Base-by-base conservation (phyloP, 257 asterid genomes). In the Lycium ferocissimum region DNA sequence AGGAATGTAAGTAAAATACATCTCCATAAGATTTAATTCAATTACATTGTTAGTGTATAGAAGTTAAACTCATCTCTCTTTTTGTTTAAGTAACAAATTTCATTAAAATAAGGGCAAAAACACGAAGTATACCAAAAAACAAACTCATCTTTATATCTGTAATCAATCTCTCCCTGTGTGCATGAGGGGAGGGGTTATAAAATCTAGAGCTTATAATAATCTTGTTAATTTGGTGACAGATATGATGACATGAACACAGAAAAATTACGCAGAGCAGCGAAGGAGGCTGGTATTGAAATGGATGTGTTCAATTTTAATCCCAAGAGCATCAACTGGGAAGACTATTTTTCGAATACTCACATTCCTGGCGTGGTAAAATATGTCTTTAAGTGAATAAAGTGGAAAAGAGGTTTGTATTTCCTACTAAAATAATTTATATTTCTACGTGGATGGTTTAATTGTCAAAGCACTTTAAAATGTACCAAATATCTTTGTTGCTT, bases 1-100 rank as follows among this genome's bases (percentile, higher is more conserved):
- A 85, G 98, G 98, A 89, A 83, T 84, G 98, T 96, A 88, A 96
- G 99, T 88, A 33, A 13, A 8, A 37, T 80, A 65, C 9, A 18
- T 22, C 14, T 57, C 20, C 14, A 11, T 56, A 43, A 22, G 20
- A 14, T 8, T 40, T 61, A 33, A 3, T 56, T 51, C 8, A 5
- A 1, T 17, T 12, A 17, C 12, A 15, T 3, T 0, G 37, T 6
- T n/a, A 9, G 13, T 40, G 18, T 40, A 18, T 20, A 79, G 51
- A 38, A 57, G 13, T 18, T 11, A 12, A 15, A 66, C 37, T 15
- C 33, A 26, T 26, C 33, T 26, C 33, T 26, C 33, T 26, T 26
- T 26, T 26, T 26, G 33, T 26, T 26, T 26, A 26, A 26, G 33
- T 26, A 26, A 26, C 33, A 26, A 26, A 26, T 26, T 26, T 26